Conservation (phyloP, 495 filamentous ascomycete species). For the Cetradonia linearis region DNA sequence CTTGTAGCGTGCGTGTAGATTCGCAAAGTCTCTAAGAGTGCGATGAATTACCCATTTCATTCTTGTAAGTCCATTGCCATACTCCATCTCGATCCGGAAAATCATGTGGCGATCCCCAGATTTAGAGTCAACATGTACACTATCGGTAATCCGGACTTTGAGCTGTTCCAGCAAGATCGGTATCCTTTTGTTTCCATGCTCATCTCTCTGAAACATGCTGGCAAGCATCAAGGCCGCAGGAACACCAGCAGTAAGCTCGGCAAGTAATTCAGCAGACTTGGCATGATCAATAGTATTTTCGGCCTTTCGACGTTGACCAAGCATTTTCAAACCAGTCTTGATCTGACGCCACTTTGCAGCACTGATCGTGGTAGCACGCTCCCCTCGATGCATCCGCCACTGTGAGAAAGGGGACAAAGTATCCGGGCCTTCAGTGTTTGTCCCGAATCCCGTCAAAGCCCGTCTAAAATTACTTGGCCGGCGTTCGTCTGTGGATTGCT, state of each 20-base stretch:
- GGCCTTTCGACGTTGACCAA: constrained; percentile 67
- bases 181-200: constrained; percentile 88
- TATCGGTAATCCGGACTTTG: constrained; percentile 77
- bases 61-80: constrained; percentile 85
- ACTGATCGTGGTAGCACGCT: constrained; percentile 63
- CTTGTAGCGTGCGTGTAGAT: constrained; percentile 88
- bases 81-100: constrained; percentile 89
- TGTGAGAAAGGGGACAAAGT: constrained; percentile 35
- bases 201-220: constrained; percentile 94
- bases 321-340: constrained; percentile 71
- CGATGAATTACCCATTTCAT: constrained; percentile 97
- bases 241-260: constrained; percentile 81
- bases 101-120: constrained; percentile 70
- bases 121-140: constrained; percentile 47
- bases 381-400: constrained; percentile 44
- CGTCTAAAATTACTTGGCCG: constrained; percentile 64
- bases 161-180: constrained; percentile 92
- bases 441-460: constrained; percentile 56
- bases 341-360: constrained; percentile 79
- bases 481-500: constrained; percentile 43
- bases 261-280: constrained; percentile 93
- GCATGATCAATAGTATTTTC: constrained; percentile 80
- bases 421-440: constrained; percentile 45
- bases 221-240: constrained; percentile 88
- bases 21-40: constrained; percentile 78